Conservation (phyloP, 2,329 filamentous ascomycete species). For the Monilinia vaccinii-corymbosi region DNA sequence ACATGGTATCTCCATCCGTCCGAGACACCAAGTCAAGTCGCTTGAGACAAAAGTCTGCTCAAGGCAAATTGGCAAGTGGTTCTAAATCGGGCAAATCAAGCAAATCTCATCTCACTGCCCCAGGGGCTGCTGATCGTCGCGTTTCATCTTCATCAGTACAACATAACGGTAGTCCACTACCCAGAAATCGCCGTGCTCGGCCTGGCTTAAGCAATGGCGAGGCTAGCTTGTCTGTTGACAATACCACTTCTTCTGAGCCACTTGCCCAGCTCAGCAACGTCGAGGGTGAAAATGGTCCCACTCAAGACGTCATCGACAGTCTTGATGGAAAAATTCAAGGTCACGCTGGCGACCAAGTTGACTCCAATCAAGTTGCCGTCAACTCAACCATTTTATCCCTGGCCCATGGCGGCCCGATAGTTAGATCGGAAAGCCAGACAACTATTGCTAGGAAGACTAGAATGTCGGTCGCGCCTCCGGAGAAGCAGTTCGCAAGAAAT, state of each 20-base stretch:
- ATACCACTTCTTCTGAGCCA: neutral
- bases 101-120: neutral
- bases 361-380: neutral
- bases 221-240: neutral
- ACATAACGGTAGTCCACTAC: neutral
- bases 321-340: neutral
- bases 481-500: neutral
- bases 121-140: neutral
- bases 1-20: neutral
- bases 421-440: neutral
- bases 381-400: neutral
- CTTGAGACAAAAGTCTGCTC: neutral
- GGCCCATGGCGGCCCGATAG: neutral
- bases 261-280: neutral
- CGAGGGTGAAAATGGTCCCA: neutral
- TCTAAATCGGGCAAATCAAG: neutral
- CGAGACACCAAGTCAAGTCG: neutral
- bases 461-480: neutral
- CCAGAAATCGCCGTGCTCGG: neutral
- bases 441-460: neutral
- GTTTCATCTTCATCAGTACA: neutral
- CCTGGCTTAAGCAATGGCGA: neutral
- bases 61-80: neutral
- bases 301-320: neutral
- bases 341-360: neutral